Conservation (phyloP, 306 rosid species). For the Trifolium dubium region DNA sequence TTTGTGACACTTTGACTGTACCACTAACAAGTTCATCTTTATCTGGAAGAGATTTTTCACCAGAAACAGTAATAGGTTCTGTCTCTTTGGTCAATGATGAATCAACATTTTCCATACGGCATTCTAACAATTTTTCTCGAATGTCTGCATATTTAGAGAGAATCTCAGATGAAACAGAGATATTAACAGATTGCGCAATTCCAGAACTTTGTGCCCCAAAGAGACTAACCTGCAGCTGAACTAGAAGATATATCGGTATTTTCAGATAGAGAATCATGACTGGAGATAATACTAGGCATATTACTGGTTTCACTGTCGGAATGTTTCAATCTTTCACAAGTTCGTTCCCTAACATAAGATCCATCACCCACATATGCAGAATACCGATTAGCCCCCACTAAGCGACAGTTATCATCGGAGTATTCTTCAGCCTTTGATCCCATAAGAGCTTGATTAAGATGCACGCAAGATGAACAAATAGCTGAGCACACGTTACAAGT, state of each 20-base stretch:
- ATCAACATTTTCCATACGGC: constrained; percentile 32
- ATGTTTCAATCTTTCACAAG: constrained; percentile 55
- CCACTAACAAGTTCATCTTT: constrained; percentile 36
- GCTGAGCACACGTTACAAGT: constrained; percentile 78
- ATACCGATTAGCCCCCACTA: constrained; percentile 55
- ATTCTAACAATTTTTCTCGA: constrained; percentile 38
- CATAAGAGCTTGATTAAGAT: constrained; percentile 57
- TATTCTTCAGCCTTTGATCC: constrained; percentile 72
- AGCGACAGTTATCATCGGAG: constrained; percentile 73
- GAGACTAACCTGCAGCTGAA: constrained; percentile 60
- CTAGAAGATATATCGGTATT: constrained; percentile 58
- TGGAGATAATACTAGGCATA: constrained; percentile 46
- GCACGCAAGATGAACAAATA: constrained; percentile 90
- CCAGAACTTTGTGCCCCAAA: constrained; percentile 54
- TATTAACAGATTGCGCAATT: constrained; percentile 48
- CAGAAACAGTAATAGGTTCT: constrained; percentile 40
- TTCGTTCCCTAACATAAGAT: constrained; percentile 57
- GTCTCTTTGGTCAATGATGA: constrained; percentile 43
- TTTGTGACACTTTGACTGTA: constrained; percentile 44
- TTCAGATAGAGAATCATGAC: constrained; percentile 73
- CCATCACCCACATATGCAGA: constrained; percentile 54
- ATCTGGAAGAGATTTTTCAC: constrained; percentile 47
- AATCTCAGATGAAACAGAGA: constrained; percentile 48
- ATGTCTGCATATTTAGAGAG: constrained; percentile 54
- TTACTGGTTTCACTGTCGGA: constrained; percentile 66